Conservation (phyloP, 2,329 filamentous ascomycete species). For the Trichophyton mentagrophytes region DNA sequence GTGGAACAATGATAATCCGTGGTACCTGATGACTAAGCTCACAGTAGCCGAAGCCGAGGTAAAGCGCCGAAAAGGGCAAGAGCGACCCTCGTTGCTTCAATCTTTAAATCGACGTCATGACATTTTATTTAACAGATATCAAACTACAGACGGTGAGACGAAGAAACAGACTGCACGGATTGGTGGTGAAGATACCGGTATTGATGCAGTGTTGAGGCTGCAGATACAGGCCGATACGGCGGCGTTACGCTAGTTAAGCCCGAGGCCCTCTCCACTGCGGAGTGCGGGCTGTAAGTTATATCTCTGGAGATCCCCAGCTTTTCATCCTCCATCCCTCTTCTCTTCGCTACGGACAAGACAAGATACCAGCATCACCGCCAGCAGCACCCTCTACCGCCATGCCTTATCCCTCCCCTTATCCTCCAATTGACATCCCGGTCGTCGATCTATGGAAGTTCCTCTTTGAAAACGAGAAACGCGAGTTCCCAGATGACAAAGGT, state of each 20-base stretch:
- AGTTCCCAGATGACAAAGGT: constrained; percentile 64
- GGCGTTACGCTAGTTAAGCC: not conserved
- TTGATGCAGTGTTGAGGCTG: not conserved
- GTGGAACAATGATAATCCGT: not conserved
- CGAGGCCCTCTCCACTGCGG: not conserved
- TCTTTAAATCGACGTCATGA: not conserved
- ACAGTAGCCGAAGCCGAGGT: not conserved
- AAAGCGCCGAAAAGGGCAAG: not conserved
- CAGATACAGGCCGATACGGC: not conserved
- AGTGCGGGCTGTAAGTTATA: not conserved
- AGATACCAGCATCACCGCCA: too few species aligned
- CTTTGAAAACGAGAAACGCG: constrained; percentile 54
- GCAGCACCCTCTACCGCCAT: constrained; percentile 33
- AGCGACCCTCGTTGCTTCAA: not conserved
- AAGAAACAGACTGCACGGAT: not conserved
- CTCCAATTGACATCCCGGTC: constrained; percentile 55
- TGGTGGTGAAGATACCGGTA: not conserved
- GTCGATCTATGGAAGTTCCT: constrained; percentile 67
- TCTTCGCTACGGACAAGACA: too few species aligned
- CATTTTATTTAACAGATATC: not conserved
- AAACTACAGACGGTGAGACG: not conserved
- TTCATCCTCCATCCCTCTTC: not conserved
- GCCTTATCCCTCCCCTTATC: constrained; percentile 57
- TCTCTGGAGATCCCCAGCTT: not conserved
- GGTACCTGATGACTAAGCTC: not conserved